Base-by-base conservation (phyloP, 306 rosid genomes). In the Spatholobus suberectus region DNA sequence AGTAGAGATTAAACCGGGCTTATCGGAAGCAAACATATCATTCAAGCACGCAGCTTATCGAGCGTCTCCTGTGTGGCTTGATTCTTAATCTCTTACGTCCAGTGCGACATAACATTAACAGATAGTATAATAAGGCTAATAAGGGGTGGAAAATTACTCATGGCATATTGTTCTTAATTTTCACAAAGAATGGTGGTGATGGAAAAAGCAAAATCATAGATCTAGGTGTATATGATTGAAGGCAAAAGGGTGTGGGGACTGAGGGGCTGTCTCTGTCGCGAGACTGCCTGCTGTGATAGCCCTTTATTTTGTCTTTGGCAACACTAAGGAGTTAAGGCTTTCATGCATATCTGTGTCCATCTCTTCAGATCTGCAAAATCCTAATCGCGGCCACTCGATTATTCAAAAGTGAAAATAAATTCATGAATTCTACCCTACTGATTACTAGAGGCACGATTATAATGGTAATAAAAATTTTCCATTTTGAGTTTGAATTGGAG, bases 261-360 rank as follows among this genome's bases (percentile, higher is more conserved):
- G 18, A 71, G 49, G 29, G 0, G 84, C 74, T 81, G 84, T 84
- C 86, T 5, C 58, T 77, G 76, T 84, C 63, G 23, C 37, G 17
- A 26, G n/a, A 24, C 86, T 38, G 55, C 81, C 76, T 49, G 84
- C 68, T 66, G 73, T 58, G 59, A 6, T 8, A 52, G 69, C 79
- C 62, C 9, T 80, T 81, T 66, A 82, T 84, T 74, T 61, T 58
- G 1, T 55, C 75, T 84, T 86, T 84, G 87, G 84, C 81, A 41
- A 52, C 20, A 72, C 27, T 66, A 23, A 65, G 8, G 9, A 61
- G 5, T 26, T 27, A 24, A 11, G 34, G 8, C 17, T 58, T 23
- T 24, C 35, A 26, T 58, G 1, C 37, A 58, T 58, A 58, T 24
- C 65, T 57, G 7, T 57, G 13, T 59, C 35, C 9, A 57, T 23